Conservation (phyloP, 2,329 filamentous ascomycete species). For the Arthroderma sp. region DNA sequence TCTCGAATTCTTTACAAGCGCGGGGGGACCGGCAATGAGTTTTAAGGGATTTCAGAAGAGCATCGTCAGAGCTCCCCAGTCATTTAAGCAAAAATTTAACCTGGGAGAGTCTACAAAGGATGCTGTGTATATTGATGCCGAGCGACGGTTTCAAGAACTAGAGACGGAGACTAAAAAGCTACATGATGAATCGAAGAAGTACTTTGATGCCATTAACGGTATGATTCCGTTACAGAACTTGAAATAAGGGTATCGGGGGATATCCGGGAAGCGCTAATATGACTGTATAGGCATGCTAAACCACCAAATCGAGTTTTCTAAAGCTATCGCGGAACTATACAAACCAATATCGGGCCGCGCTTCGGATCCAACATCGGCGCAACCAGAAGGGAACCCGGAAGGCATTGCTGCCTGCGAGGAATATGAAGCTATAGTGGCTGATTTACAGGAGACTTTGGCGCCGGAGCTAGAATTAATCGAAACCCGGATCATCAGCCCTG, state of each 20-base stretch:
- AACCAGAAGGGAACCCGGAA: slow-evolving; percentile 75
- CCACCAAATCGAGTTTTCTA: slow-evolving; percentile 96
- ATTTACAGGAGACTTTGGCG: slow-evolving; percentile 73
- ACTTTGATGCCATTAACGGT: slow-evolving; percentile 93
- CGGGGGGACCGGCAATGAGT: slow-evolving; percentile 52
- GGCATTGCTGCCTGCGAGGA: slow-evolving; percentile 93
- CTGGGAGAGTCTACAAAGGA: slow-evolving; percentile 93
- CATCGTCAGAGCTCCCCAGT: slow-evolving; percentile 79
- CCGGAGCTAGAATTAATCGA: slow-evolving; percentile 98
- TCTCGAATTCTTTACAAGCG: no score
- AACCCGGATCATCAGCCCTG: slow-evolving; percentile 74
- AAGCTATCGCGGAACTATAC: slow-evolving; percentile 92
- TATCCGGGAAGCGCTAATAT: no score
- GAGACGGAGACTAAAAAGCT: slow-evolving; percentile 93
- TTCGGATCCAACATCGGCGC: slow-evolving; percentile 77
- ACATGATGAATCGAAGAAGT: slow-evolving; percentile 93
- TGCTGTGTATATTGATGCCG: slow-evolving; percentile 84
- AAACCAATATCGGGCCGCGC: slow-evolving; percentile 93
- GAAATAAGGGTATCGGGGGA: no score
- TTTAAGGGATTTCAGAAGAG: slow-evolving; percentile 93
- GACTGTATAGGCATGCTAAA: slow-evolving; percentile 60
- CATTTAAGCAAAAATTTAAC: slow-evolving; percentile 83
- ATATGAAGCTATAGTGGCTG: slow-evolving; percentile 81
- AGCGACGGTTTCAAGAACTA: slow-evolving; percentile 84
- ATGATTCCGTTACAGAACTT: slow-evolving; percentile 9